Percentiles rank a stretch among this genome's conserved stretches.
Conservation (phyloP, 257 asterid genomes). For the Mitragyna speciosa region DNA sequence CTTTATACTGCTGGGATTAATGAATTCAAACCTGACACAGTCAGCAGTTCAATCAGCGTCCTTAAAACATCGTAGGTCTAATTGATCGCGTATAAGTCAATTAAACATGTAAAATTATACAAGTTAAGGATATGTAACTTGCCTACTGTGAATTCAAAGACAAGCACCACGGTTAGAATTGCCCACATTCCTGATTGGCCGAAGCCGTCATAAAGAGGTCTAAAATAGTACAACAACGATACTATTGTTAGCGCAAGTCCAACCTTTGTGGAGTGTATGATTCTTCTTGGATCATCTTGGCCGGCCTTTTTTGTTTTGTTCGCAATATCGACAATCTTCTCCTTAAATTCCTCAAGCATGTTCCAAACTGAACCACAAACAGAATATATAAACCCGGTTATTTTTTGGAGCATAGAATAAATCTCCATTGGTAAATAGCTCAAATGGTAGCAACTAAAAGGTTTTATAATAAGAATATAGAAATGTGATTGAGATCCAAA, state of each 20-base stretch:
- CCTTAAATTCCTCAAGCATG: slow-evolving; percentile 9
- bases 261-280: slow-evolving; percentile 38
- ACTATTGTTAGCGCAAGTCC: slow-evolving; percentile 40
- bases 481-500: no score
- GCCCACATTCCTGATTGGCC: slow-evolving; percentile 47
- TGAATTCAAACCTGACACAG: no score
- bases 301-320: slow-evolving; percentile 27
- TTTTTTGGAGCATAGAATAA: neutral
- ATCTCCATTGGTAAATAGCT: slow-evolving; percentile 11
- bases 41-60: no score
- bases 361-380: neutral
- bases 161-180: slow-evolving; percentile 40
- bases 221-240: slow-evolving; percentile 36
- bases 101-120: no score
- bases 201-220: slow-evolving; percentile 36
- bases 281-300: slow-evolving; percentile 39
- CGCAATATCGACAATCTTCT: neutral
- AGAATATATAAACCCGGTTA: neutral
- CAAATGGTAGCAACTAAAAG: no score
- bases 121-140: no score
- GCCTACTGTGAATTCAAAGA: slow-evolving; percentile 45
- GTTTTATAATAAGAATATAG: no score
- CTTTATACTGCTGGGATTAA: no score
- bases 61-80: no score
- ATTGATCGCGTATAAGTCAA: no score